Percentiles rank a stretch among this genome's conserved stretches.
Evolutionary conservation across 2,329 filamentous ascomycete species (phyloP).

Genomic region (Aspergillus latus): DNA sequence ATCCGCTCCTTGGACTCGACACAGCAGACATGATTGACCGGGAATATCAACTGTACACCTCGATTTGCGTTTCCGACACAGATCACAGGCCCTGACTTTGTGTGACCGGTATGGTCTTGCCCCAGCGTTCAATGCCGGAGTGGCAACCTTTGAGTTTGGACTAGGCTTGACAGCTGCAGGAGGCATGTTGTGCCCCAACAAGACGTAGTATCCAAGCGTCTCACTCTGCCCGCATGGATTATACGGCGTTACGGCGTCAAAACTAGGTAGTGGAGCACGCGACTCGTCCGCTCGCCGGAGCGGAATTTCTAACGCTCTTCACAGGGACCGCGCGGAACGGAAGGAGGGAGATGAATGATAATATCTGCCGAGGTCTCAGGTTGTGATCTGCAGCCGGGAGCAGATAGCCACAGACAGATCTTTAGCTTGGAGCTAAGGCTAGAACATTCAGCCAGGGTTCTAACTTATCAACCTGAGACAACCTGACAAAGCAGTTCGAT

Average conservation of each 20-base stretch:
- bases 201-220: neutral
- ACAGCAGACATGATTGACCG: constrained; percentile 56
- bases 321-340: neutral
- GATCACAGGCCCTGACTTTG: constrained; percentile 59
- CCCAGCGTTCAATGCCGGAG: constrained; percentile 42
- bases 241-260: neutral
- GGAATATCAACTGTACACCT: constrained; percentile 60
- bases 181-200: constrained; percentile 31
- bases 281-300: neutral
- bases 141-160: constrained; percentile 34
- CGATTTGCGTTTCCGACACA: constrained; percentile 62
- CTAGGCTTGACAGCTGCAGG: constrained; percentile 31
- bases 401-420: neutral
- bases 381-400: constrained; percentile 8
- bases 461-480: neutral
- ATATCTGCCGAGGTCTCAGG: neutral
- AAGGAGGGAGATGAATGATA: neutral
- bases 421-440: neutral
- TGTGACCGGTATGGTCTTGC: constrained; percentile 62
- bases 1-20: constrained; percentile 58
- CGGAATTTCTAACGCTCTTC: neutral
- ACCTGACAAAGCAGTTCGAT: neutral
- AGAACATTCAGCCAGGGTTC: constrained; percentile 7
- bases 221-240: constrained; percentile 6
- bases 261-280: constrained; percentile 1